Percentiles rank a stretch among this genome's conserved stretches.
phyloP scores from a whole-genome alignment of 495 filamentous ascomycete genomes.

The Cairneyella variabilis region DNA sequence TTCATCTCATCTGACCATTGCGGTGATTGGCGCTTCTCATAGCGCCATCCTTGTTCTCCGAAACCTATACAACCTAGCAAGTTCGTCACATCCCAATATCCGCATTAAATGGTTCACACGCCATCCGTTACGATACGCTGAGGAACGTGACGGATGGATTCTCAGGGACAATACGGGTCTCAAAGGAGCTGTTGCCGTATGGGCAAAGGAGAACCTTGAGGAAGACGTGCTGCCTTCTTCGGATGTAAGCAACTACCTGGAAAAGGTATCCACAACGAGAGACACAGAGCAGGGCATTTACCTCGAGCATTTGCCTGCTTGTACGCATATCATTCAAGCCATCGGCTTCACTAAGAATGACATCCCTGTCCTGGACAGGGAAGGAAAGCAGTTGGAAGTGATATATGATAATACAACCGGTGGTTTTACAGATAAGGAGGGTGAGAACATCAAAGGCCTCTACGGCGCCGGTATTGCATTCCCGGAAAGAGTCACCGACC shows the following conservation, averaged over 20 bases:
- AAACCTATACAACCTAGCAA: slow-evolving; percentile 52
- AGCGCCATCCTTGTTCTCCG: slow-evolving; percentile 58
- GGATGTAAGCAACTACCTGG: slow-evolving; percentile 44
- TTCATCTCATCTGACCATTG: slow-evolving; percentile 36
- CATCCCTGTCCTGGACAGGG: slow-evolving; percentile 33
- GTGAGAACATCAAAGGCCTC: slow-evolving; percentile 41
- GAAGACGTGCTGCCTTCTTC: slow-evolving; percentile 43
- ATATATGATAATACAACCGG: slow-evolving; percentile 49
- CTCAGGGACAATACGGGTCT: slow-evolving; percentile 60
- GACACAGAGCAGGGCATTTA: slow-evolving; percentile 43
- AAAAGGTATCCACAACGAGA: slow-evolving; percentile 45
- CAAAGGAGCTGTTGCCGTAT: slow-evolving; percentile 57
- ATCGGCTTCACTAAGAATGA: slow-evolving; percentile 50
- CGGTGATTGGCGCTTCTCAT: slow-evolving; percentile 58
- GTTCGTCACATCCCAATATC: slow-evolving; percentile 43
- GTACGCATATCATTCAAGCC: slow-evolving; percentile 49
- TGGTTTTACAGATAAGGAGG: slow-evolving; percentile 39
- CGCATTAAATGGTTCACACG: slow-evolving; percentile 60
- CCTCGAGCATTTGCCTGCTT: slow-evolving; percentile 39
- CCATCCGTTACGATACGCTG: slow-evolving; percentile 55
- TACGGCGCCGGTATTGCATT: slow-evolving; percentile 60
- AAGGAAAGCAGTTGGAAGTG: slow-evolving; percentile 29
- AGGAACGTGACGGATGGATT: slow-evolving; percentile 59
- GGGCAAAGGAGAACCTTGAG: slow-evolving; percentile 53
- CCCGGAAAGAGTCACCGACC: slow-evolving; percentile 56